Conservation (phyloP, 768 basidiomycete genomes). For the Clitopilus passeckerianus region DNA sequence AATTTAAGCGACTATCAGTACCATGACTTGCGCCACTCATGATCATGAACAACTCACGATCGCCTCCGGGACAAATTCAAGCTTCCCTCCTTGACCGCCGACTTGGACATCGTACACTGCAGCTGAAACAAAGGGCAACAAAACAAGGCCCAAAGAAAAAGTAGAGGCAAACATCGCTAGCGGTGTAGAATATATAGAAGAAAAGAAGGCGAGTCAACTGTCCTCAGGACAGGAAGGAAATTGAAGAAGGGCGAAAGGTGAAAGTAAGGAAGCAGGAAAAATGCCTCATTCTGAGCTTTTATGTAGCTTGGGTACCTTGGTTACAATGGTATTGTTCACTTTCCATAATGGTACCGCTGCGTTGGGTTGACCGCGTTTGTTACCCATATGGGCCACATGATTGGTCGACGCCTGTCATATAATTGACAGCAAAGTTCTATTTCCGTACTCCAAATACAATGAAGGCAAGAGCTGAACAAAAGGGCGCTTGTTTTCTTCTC, state of each 20-base stretch:
- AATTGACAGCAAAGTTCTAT: slow-evolving; percentile 5
- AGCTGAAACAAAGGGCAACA: slow-evolving; percentile 46
- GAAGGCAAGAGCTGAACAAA: background rate
- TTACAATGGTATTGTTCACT: slow-evolving; percentile 4
- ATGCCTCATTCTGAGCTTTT: slow-evolving; percentile 8
- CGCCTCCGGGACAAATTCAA: slow-evolving; percentile 46
- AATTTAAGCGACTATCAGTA: slow-evolving; percentile 1
- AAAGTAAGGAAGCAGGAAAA: slow-evolving; percentile 11
- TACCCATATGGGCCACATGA: slow-evolving; percentile 6
- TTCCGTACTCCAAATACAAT: background rate
- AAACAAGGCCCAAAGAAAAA: slow-evolving; percentile 42
- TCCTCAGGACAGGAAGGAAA: slow-evolving; percentile 16
- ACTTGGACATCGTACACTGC: slow-evolving; percentile 51
- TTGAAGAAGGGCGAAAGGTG: slow-evolving; percentile 19
- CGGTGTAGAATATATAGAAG: slow-evolving; percentile 17
- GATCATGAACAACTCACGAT: slow-evolving; percentile 31
- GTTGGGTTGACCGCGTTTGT: slow-evolving; percentile 1
- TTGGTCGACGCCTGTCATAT: slow-evolving; percentile 4
- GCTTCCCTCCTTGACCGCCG: slow-evolving; percentile 34
- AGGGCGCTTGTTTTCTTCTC: background rate
- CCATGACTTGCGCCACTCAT: background rate
- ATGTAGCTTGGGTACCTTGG: slow-evolving; percentile 6
- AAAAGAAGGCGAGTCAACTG: slow-evolving; percentile 12
- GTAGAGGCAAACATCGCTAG: slow-evolving; percentile 38
- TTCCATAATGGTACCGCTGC: background rate